Base-by-base conservation (phyloP, 441 rosid genomes). In the Pelargonium myrrhifolium region DNA sequence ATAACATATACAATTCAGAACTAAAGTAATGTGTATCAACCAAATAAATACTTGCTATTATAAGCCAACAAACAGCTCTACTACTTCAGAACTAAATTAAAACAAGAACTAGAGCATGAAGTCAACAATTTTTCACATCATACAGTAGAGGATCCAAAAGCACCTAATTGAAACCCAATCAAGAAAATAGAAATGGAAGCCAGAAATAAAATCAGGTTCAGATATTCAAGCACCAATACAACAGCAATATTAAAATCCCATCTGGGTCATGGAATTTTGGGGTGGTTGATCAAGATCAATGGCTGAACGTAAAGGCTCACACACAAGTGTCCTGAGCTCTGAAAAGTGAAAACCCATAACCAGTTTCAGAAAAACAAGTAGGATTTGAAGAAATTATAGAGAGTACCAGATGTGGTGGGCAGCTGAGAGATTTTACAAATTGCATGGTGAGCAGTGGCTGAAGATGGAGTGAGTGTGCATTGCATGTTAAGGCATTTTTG, bases 401-500 rank as follows among this genome's bases (percentile, higher is more conserved):
- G 60, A 43, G 12, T 51, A 18, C 20, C 21, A 15, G 24, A 21
- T 55, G 21, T 7, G 60, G 26, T 15, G 22, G 59, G 20, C 10
- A 53, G 39, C 39, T 37, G 60, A 55, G 11, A 11, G 18, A 15
- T 2, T 20, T 18, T 24, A 3, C 20, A 55, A 55, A 55, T 17
- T 55, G 60, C 60, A 55, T 55, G 60, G 60, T 17, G 60, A 11
- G 9, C 59, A 53, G 20, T 53, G 10, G 59, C 59, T 53, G 22
- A 35, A 35, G 39, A 35, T 35, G 39, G 40, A 37, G 40, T 37
- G 69, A 47, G 6, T 39, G 74, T 59, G 69, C 77, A 76, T 69
- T 78, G 64, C 42, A 21, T 37, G 12, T 8, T 18, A 68, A 64
- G 67, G 78, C 71, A 49, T 59, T 51, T 61, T 66, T 31, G 77